phyloP scores from a whole-genome alignment of 768 basidiomycete species.

The Candolleomyces eurysporus region DNA sequence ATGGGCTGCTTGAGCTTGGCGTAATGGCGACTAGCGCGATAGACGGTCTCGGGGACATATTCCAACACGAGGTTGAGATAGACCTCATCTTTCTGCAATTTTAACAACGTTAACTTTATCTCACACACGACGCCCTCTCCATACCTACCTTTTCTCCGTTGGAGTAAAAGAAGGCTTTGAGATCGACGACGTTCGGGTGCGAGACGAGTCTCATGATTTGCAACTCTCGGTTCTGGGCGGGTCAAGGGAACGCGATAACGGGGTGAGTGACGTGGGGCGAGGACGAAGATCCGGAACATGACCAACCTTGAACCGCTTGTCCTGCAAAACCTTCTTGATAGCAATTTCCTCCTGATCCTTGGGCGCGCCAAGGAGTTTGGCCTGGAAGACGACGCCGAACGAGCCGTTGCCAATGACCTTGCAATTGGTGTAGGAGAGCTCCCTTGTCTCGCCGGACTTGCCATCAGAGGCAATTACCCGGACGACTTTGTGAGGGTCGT shows the following conservation, averaged over 20 bases:
- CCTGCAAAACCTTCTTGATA: conserved; percentile 99
- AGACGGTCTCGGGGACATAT: conserved; percentile 99
- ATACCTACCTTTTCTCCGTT: conserved; percentile 93
- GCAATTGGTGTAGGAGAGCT: conserved; percentile 94
- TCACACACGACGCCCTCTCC: conserved; percentile 3
- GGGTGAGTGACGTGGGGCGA: conserved; percentile 8
- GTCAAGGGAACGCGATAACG: not conserved
- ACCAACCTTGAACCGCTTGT: conserved; percentile 98
- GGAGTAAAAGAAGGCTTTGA: conserved; percentile 98
- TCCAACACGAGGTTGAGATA: conserved; percentile 99
- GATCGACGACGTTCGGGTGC: conserved; percentile 97
- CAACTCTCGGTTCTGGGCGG: conserved; percentile 88
- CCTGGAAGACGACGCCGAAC: conserved; percentile 98
- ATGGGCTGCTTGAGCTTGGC: conserved; percentile 99
- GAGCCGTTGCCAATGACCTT: conserved; percentile 99
- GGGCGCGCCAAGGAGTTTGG: conserved; percentile 70
- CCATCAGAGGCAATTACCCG: conserved; percentile 95
- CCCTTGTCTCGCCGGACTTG: conserved; percentile 84
- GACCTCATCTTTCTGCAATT: conserved; percentile 92
- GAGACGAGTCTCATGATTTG: conserved; percentile 98
- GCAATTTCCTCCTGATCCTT: conserved; percentile 85
- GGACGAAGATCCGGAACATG: conserved; percentile 18
- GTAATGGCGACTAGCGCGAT: conserved; percentile 97
- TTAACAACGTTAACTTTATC: conserved; percentile 5
- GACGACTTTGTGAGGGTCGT: conserved; percentile 96